A percentile compares a stretch with the other conserved stretches of the same genome.
phyloP scores from a whole-genome alignment of 768 basidiomycete genomes.

The Rhizopogon roseolus region DNA sequence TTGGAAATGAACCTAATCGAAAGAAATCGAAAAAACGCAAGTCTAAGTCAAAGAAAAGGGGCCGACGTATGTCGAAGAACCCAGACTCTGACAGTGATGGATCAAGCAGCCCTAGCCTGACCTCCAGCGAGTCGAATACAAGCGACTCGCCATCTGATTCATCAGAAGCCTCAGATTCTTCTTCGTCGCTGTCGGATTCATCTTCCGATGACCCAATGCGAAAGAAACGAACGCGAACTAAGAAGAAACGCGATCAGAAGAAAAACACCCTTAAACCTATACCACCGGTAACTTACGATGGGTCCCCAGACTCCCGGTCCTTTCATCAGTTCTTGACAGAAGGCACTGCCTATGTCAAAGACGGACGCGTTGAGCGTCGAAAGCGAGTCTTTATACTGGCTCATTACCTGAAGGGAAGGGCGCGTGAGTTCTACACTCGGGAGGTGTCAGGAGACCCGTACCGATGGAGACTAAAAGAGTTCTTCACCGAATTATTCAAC shows the following conservation, averaged over 20 bases:
- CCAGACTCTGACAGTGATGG: too few species aligned
- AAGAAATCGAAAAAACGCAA: too few species aligned
- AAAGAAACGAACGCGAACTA: neutral
- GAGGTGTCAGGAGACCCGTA: constrained; percentile 19
- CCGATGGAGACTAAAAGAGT: constrained; percentile 22
- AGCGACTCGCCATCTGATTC: too few species aligned
- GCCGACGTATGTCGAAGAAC: too few species aligned
- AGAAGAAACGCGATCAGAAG: neutral
- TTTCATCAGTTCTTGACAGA: constrained; percentile 25
- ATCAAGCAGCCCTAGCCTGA: too few species aligned
- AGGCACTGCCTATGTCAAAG: constrained; percentile 15
- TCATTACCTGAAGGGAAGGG: constrained; percentile 26
- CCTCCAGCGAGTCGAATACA: too few species aligned
- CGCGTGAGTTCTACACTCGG: constrained; percentile 28
- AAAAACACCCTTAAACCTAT: constrained; percentile 18
- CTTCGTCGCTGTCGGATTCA: too few species aligned
- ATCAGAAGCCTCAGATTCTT: too few species aligned
- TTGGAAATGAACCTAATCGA: neutral
- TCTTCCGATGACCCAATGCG: too few species aligned
- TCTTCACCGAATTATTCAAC: constrained; percentile 31
- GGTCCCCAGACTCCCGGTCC: constrained; percentile 11
- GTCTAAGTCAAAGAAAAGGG: too few species aligned
- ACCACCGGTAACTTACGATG: constrained; percentile 21
- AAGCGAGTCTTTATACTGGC: constrained; percentile 18
- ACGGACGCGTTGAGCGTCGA: constrained; percentile 9